These are phyloP conservation scores for Coelastrella sp. DNA, from an alignment of 139 green algal species.

Conservation along the genomic window DNA sequence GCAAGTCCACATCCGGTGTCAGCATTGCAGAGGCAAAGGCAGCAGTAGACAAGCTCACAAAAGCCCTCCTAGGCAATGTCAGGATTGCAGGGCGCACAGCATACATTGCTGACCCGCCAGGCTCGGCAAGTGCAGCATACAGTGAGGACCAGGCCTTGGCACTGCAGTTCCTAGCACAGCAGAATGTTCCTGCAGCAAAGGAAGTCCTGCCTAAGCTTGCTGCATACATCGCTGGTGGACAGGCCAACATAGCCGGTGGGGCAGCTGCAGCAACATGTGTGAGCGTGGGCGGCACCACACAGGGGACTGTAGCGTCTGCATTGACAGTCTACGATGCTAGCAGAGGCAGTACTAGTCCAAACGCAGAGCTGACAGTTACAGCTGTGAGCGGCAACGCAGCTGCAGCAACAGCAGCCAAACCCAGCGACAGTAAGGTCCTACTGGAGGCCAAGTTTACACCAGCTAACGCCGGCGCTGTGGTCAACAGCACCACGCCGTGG, in stretches of 20 bases:
- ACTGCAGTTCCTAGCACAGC: slow-evolving; percentile 21
- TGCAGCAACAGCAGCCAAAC: not conserved
- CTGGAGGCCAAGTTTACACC: slow-evolving; percentile 22
- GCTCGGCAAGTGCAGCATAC: slow-evolving; percentile 22
- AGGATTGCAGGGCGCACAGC: slow-evolving; percentile 61
- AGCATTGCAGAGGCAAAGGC: slow-evolving; percentile 15
- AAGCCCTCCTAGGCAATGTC: slow-evolving; percentile 36
- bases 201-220: slow-evolving; percentile 59
- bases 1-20: not conserved
- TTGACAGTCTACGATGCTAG: slow-evolving; percentile 42
- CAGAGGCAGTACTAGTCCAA: slow-evolving; percentile 13
- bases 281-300: not conserved
- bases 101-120: slow-evolving; percentile 54
- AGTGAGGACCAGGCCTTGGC: slow-evolving; percentile 13
- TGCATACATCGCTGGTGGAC: slow-evolving; percentile 44
- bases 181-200: not conserved
- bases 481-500: slow-evolving; percentile 2
- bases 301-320: slow-evolving; percentile 11
- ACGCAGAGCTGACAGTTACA: slow-evolving; percentile 11
- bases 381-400: not conserved
- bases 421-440: not conserved
- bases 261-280: slow-evolving; percentile 25
- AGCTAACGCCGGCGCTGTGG: not conserved
- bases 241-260: slow-evolving; percentile 39
- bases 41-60: slow-evolving; percentile 6